A percentile compares a stretch with the other conserved stretches of the same genome.
phyloP scores from a whole-genome alignment of 75 land plant genomes.

The Sequoia sempervirens region DNA sequence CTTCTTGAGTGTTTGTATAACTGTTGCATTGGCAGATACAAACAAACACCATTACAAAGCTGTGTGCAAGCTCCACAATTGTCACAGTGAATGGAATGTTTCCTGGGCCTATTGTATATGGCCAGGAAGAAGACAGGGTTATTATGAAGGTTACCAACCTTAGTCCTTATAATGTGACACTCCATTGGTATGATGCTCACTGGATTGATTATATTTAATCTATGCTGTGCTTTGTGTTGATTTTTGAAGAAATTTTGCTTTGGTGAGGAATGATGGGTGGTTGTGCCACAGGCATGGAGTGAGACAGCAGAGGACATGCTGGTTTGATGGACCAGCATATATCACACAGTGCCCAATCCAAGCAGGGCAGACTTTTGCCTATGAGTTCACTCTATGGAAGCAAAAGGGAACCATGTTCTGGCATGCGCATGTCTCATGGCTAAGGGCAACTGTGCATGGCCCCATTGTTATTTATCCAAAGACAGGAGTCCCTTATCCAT shows the following conservation, averaged over 20 bases:
- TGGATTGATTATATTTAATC: neutral
- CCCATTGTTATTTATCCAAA: slow-evolving; percentile 45
- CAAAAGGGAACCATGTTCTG: slow-evolving; percentile 48
- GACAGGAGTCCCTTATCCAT: slow-evolving; percentile 42
- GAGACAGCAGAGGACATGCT: slow-evolving; percentile 28
- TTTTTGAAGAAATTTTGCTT: neutral
- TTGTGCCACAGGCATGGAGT: slow-evolving; percentile 47
- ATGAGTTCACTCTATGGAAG: slow-evolving; percentile 36
- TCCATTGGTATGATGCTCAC: slow-evolving; percentile 30
- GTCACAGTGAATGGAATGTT: slow-evolving; percentile 47
- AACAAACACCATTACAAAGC: slow-evolving; percentile 20
- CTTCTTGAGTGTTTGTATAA: neutral
- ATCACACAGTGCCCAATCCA: slow-evolving; percentile 64
- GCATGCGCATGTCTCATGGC: slow-evolving; percentile 65
- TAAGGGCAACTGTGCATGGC: slow-evolving; percentile 53
- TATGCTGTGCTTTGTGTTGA: neutral
- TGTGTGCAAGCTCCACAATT: slow-evolving; percentile 27
- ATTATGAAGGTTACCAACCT: slow-evolving; percentile 40
- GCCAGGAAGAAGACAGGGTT: slow-evolving; percentile 42
- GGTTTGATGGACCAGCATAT: slow-evolving; percentile 55
- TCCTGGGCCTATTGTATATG: slow-evolving; percentile 56
- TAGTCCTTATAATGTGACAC: slow-evolving; percentile 36
- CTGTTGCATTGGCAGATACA: slow-evolving; percentile 16
- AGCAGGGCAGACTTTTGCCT: slow-evolving; percentile 31
- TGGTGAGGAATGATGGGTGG: neutral